Base-by-base conservation (phyloP, 2,329 filamentous ascomycete genomes). In the Alternaria rosae region DNA sequence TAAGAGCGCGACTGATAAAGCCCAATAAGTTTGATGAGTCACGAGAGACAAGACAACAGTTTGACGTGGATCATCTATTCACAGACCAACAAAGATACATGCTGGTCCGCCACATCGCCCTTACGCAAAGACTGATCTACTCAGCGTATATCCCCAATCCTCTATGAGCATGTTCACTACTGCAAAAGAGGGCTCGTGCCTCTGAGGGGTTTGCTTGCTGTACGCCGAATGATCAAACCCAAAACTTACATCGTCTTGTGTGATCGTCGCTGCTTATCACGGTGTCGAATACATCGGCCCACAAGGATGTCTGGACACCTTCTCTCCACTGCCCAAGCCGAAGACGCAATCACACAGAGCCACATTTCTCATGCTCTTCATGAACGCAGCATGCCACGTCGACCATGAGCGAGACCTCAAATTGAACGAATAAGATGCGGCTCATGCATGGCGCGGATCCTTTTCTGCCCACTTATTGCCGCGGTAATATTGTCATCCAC, bases 201-300 rank as follows among this genome's bases (percentile, higher is more conserved):
- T 17, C 17, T 43, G 12, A 21, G 20, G 17, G 1, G 1, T 43
- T 1, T 21, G 17, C 20, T 43, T 13, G 3, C 17, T 43, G 41
- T 21, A 21, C 41, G 12, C 20, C 11, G 12, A 43, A n/a, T 43
- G 5, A 21, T 43, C 41, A 21, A 12, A 21, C 1, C 41, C 17
- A 15, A 48, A 48, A 5, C 8, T 2, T 48, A 38, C n/a, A 28
- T 48, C 26, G n/a, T 30, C n/a, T 30, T 26, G 25, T 12, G n/a
- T 26, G 28, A 30, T 48, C n/a, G 28, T 28, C 12, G 44, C n/a
- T 48, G 28, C 25, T 30, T 17, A 30, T 30, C 15, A 10, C 25
- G 82, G 82, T 85, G 84, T 74, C 80, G 3, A 83, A 83, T 61
- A 79, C 83, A 17, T 45, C 3, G 80, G 80, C 0, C 64, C 72